Evolutionary conservation across 257 asterid genomes (phyloP).

Genomic region (Anisodus acutangulus): DNA sequence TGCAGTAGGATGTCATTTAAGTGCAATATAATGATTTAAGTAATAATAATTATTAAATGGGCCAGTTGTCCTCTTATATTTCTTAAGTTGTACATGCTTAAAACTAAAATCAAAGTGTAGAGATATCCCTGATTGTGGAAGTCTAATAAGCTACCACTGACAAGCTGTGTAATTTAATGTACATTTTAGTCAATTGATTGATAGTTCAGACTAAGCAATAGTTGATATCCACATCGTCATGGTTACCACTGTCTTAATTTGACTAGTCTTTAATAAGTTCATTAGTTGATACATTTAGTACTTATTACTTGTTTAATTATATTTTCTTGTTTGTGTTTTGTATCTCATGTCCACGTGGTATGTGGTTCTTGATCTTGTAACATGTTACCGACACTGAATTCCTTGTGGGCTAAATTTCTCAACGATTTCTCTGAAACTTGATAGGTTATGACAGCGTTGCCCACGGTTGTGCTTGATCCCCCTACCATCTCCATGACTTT

Average conservation of each 20-base stretch:
- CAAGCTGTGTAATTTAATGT: background rate
- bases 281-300: background rate
- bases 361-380: conserved; percentile 20
- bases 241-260: background rate
- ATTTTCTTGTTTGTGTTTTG: conserved; percentile 6
- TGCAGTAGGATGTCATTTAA: background rate
- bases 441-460: conserved; percentile 84
- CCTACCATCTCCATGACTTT: conserved; percentile 99
- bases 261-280: background rate
- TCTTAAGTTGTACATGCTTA: background rate
- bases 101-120: background rate
- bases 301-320: background rate
- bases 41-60: background rate
- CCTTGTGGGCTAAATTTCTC: background rate
- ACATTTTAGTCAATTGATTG: background rate
- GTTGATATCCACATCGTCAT: conserved; percentile 1
- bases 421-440: conserved; percentile 29
- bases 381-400: background rate
- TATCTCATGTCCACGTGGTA: background rate
- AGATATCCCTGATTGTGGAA: background rate
- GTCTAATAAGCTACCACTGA: background rate
- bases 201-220: background rate
- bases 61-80: background rate
- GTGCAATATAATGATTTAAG: background rate
- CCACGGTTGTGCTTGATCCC: conserved; percentile 94